Base-by-base conservation (phyloP, 495 filamentous ascomycete genomes). In the Penicillium soppii region DNA sequence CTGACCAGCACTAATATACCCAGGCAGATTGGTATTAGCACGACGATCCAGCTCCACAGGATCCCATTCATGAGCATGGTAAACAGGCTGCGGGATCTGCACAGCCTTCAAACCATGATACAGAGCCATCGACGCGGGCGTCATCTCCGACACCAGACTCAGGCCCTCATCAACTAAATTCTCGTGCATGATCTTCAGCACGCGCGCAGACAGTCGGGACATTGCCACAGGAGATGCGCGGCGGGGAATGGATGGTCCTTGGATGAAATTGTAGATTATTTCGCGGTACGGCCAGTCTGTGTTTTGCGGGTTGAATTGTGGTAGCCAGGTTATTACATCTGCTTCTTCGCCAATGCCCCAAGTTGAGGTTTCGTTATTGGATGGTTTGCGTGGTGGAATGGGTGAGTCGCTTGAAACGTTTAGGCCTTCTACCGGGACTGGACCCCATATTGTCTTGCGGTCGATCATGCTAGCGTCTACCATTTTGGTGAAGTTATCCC, bases 271-370 rank as follows among this genome's bases (percentile, higher is more conserved):
- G 72, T 78, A 86, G 43, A 89, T 70, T 41, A 80, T 72, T 57
- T 84, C 73, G 29, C 69, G 71, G 49, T 78, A 76, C 22, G 80
- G 68, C 82, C 84, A 88, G 19, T 64, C 65, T 17, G 83, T 85
- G 48, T 78, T 71, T 33, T 71, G 68, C 2, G 81, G 79, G 61
- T 89, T 77, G 66, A 86, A 86, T 19, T 87, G 83, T 1, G 87
- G 86, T 2, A 81, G 73, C 29, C 87, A 69, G 6, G 82, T 82
- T 43, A 91, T 87, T 36, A 86, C 68, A 60, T 91, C 87, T n/a
- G 87, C 87, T 42, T 87, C 83, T 66, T 89, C 86, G 33, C 77
- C 83, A 12, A 87, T 77, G 16, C 87, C 87, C 86, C 86, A 89
- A 32, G 69, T 53, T 58, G 82, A 85, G 27, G 79, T 54, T 56